A percentile compares a stretch with the other conserved stretches of the same genome.
phyloP scores from a whole-genome alignment of 768 basidiomycete genomes.

The Plicaturopsis crispa region DNA sequence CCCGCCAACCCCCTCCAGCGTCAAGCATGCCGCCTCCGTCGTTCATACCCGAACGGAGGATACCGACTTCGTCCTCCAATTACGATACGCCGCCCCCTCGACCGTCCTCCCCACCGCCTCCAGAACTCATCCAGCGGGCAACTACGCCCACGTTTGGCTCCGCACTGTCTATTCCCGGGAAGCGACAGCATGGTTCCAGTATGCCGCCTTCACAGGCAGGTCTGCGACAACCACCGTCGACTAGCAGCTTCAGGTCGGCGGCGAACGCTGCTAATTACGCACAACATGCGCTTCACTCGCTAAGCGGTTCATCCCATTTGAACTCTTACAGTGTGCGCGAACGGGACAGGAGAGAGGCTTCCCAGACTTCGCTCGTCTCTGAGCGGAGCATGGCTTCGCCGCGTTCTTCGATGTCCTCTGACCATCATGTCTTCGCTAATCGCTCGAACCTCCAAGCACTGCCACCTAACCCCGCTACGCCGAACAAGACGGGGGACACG shows the following conservation, averaged over 20 bases:
- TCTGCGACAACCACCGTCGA: slow-evolving; percentile 68
- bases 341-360: slow-evolving; percentile 43
- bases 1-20: slow-evolving; percentile 65
- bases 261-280: slow-evolving; percentile 52
- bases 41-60: slow-evolving; percentile 66
- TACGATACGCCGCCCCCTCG: slow-evolving; percentile 71
- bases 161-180: slow-evolving; percentile 46
- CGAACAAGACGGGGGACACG: slow-evolving; percentile 25
- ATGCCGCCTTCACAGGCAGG: slow-evolving; percentile 64
- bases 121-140: slow-evolving; percentile 87
- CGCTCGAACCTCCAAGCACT: slow-evolving; percentile 27
- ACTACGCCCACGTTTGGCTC: slow-evolving; percentile 78
- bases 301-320: slow-evolving; percentile 24
- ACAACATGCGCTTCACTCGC: slow-evolving; percentile 31
- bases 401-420: slow-evolving; percentile 78
- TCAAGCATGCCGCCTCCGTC: slow-evolving; percentile 67
- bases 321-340: slow-evolving; percentile 46
- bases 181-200: slow-evolving; percentile 63
- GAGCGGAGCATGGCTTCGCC: slow-evolving; percentile 64
- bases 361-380: slow-evolving; percentile 64
- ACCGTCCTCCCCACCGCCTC: slow-evolving; percentile 88
- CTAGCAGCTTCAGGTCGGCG: slow-evolving; percentile 77
- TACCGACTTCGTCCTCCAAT: slow-evolving; percentile 32
- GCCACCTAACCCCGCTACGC: slow-evolving; percentile 32
- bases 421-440: slow-evolving; percentile 46